Evolutionary conservation across 2,329 filamentous ascomycete species (phyloP).

Genomic region (Davidsoniella eucalypti): DNA sequence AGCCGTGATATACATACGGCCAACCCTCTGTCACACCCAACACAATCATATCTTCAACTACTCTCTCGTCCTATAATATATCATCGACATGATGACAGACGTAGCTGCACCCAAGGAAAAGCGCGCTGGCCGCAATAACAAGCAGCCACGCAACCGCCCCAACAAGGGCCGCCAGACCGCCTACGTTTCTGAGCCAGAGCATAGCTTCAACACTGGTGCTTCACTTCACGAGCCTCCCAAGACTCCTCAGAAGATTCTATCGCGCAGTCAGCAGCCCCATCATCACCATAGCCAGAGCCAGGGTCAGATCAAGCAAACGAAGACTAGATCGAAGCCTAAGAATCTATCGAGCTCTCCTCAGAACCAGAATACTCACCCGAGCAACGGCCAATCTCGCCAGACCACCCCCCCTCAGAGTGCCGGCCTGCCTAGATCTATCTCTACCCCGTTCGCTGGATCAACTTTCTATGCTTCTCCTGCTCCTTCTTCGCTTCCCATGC

Average conservation of each 20-base stretch:
- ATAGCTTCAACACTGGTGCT: slow-evolving; percentile 12
- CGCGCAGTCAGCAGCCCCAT: slow-evolving; percentile 21
- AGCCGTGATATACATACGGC: slow-evolving; percentile 6
- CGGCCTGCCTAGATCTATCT: slow-evolving; percentile 5
- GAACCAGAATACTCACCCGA: slow-evolving; percentile 26
- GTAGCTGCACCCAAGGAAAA: slow-evolving; percentile 13
- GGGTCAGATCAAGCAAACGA: slow-evolving; percentile 7
- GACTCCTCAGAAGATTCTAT: slow-evolving; percentile 31
- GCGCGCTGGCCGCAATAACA: slow-evolving; percentile 26
- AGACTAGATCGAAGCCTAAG: slow-evolving; percentile 14
- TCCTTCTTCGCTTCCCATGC: slow-evolving; percentile 75
- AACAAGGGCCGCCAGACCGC: slow-evolving; percentile 26
- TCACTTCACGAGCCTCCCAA: slow-evolving; percentile 18
- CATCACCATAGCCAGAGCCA: slow-evolving; percentile 17
- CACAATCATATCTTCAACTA: neutral
- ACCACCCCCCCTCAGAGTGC: slow-evolving; percentile 11
- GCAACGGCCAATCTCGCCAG: slow-evolving; percentile 18
- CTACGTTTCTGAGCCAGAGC: slow-evolving; percentile 45
- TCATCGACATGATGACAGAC: neutral
- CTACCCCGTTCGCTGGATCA: slow-evolving; percentile 67
- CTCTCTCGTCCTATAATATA: neutral
- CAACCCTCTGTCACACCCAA: neutral
- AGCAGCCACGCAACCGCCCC: slow-evolving; percentile 16
- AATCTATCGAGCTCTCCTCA: slow-evolving; percentile 24
- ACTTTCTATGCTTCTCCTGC: slow-evolving; percentile 93